Base-by-base conservation (phyloP, 306 rosid genomes). In the Lathyrus tuberosus region DNA sequence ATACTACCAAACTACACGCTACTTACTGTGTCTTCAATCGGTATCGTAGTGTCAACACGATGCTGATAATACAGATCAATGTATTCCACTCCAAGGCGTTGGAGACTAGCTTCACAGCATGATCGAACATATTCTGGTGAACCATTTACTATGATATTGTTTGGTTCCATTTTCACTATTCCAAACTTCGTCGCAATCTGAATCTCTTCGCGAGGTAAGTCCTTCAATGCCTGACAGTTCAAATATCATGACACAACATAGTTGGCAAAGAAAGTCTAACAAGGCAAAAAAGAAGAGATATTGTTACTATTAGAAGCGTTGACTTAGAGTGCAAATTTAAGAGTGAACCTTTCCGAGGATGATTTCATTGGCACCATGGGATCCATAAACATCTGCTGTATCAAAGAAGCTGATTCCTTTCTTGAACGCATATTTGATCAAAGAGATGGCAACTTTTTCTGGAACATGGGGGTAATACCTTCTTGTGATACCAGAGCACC, bases 141-240 rank as follows among this genome's bases (percentile, higher is more conserved):
- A 35, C 98, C 98, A 0, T 79, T 85, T 8, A 93, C 86, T 48
- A 46, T 16, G 18, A 84, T 63, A 16, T 65, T 51, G 10, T 38
- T 5, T 41, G 56, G 2, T 35, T 76, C 85, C 2, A 78, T n/a
- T 67, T 33, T 62, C 0, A 75, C 85, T 2, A 93, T 67, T 9
- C 98, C 98, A 84, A 93, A 93, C 69, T 93, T 93, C n/a, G 98
- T 86, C 46, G 98, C 96, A 26, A 90, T 46, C 61, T 93, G 88
- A 74, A 92, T 63, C 28, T 86, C 77, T 8, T 92, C 93, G 65
- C 98, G 60, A 30, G 95, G 95, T 38, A 89, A 71, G 62, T 82
- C 83, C 83, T 82, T 87, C 60, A 86, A 31, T 2, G 96, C 96
- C 96, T 92, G 85, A 37, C 31, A 31, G 13, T 31, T 31, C 13